These are phyloP conservation scores for Colletotrichum sojae DNA, from an alignment of 2,329 filamentous ascomycete genomes.

Conservation along the genomic window DNA sequence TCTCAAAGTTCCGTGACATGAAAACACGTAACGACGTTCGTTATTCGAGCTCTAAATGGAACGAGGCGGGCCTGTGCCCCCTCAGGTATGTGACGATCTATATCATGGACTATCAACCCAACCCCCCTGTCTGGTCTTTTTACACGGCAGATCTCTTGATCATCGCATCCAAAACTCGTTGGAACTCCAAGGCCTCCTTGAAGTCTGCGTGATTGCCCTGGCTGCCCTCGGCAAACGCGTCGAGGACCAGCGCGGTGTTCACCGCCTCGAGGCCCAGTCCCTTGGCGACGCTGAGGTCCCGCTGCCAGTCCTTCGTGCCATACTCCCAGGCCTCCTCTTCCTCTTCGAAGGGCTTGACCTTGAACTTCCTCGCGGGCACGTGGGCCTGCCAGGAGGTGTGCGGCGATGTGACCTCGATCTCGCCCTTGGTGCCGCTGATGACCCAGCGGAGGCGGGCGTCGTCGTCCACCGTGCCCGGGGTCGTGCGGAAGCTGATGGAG, in stretches of 20 bases:
- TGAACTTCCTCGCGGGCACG: constrained; percentile 34
- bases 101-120: background rate
- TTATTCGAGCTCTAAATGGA: too few species aligned
- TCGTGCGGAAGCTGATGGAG: constrained; percentile 47
- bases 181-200: constrained; percentile 43
- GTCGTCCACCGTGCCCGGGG: constrained; percentile 42
- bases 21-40: too few species aligned
- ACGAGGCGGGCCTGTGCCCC: too few species aligned
- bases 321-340: constrained; percentile 23
- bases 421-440: constrained; percentile 54
- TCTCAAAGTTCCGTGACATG: too few species aligned
- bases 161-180: constrained; percentile 44
- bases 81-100: too few species aligned
- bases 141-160: constrained; percentile 30
- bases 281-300: constrained; percentile 32
- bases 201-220: constrained; percentile 41
- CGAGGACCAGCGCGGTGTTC: constrained; percentile 44
- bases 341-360: constrained; percentile 39
- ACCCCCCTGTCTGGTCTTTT: background rate
- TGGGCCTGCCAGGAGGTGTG: constrained; percentile 41
- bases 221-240: constrained; percentile 44
- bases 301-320: constrained; percentile 17
- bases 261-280: constrained; percentile 35
- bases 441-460: constrained; percentile 48
- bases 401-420: constrained; percentile 47